phyloP scores from a whole-genome alignment of 2,329 filamentous ascomycete species.

The Tothia fuscella region DNA sequence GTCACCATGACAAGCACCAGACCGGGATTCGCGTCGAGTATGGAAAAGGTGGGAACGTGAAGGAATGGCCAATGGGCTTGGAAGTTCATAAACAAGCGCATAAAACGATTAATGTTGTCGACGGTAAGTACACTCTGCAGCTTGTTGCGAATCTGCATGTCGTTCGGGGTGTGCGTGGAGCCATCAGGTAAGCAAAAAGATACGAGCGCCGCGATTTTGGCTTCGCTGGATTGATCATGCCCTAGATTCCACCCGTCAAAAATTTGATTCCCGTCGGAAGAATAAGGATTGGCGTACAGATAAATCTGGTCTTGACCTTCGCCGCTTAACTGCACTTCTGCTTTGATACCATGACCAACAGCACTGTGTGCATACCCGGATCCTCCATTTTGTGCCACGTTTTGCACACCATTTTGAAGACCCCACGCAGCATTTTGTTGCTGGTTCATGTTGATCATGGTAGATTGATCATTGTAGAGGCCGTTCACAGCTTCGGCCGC shows the following conservation, averaged over 20 bases:
- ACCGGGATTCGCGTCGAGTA: conserved; percentile 53
- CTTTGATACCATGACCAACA: too few relatives aligned
- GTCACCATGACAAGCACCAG: conserved; percentile 59
- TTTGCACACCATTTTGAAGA: too few relatives aligned
- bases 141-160: conserved; percentile 40
- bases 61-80: conserved; percentile 63
- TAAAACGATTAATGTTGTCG: conserved; percentile 58
- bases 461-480: too few relatives aligned
- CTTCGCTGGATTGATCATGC: conserved; percentile 34
- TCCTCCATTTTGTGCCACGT: too few relatives aligned
- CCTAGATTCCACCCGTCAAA: conserved; percentile 30
- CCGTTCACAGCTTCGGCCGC: too few relatives aligned
- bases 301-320: neutral
- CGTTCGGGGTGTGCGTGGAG: conserved; percentile 17
- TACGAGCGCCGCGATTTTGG: conserved; percentile 32
- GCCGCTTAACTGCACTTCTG: neutral
- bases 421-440: too few relatives aligned
- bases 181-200: conserved; percentile 41
- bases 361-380: too few relatives aligned
- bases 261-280: conserved; percentile 5
- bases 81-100: conserved; percentile 60
- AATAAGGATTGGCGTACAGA: conserved; percentile 6
- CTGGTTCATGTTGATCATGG: too few relatives aligned
- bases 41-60: conserved; percentile 59
- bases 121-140: conserved; percentile 47